Evolutionary conservation across 1,284 basidiomycete genomes (phyloP), one percentile per base, ranked within the genome.

Genomic region (Trichosporon sp.): DNA sequence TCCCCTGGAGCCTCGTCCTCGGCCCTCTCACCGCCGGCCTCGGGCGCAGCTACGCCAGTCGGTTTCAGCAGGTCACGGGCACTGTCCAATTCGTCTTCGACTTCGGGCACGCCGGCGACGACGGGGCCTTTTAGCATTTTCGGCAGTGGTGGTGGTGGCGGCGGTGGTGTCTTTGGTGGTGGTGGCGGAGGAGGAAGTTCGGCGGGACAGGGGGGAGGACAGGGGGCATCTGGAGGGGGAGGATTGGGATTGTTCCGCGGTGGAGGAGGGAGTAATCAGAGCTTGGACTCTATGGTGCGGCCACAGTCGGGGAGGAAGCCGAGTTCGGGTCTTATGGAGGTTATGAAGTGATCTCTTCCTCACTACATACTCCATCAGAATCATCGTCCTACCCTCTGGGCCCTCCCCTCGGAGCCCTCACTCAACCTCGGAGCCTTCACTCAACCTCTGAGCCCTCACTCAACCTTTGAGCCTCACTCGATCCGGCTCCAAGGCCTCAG

Each of bases 11-110:
- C 32, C 11, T 34, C 61, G 16, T 27, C 19, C 33, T 10, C 49
- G 13, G 49, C 54, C 1, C 29, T 59, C 11, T 65, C 63, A 4
- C 61, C 66, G 19, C 46, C 61, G 3, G 27, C 44, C 2, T 59
- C 59, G 19, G 66, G 68, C 40, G 62, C 62, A 1, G 63, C 60
- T 21, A 66, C 65, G 25, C 65, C 66, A 21, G 23, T 27, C 13
- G 25, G 40, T 10, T 37, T 49, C 16, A 34, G 16, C 16, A 14
- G 56, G 4, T 16, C 23, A 2, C 56, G 61, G n/a, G 56, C 54
- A 3, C 29, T 62, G 40, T 33, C 29, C 31, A 34, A 32, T 1
- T 34, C 56, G 40, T 34, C 31, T 21, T 31, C 46, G 31, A 27
- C 60, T 34, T 31, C 25, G 10, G 27, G 49, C 14, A 54, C 49